Percentiles rank a stretch among this genome's conserved stretches.
Conservation (phyloP, 306 rosid genomes). For the Castanea mollissima region DNA sequence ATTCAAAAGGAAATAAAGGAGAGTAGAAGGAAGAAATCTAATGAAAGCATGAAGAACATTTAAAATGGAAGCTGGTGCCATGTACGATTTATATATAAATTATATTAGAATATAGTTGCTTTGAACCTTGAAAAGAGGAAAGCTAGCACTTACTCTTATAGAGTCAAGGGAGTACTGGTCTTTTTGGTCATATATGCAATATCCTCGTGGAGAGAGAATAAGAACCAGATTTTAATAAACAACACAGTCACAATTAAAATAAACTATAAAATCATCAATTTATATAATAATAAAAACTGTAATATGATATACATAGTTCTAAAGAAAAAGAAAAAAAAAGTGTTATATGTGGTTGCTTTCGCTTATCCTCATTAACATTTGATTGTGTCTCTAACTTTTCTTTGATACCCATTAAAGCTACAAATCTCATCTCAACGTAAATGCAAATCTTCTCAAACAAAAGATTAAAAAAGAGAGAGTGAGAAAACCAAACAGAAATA, state of each 20-base stretch:
- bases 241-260: background rate
- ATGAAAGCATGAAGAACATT: slow-evolving; percentile 5
- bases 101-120: slow-evolving; percentile 8
- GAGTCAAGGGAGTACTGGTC: slow-evolving; percentile 16
- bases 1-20: background rate
- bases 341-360: slow-evolving; percentile 27
- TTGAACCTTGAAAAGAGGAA: slow-evolving; percentile 27
- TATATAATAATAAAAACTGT: background rate
- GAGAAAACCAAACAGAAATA: slow-evolving; percentile 41
- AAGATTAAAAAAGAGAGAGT: slow-evolving; percentile 36
- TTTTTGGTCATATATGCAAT: slow-evolving; percentile 34
- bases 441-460: slow-evolving; percentile 16
- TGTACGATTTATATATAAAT: background rate
- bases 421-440: slow-evolving; percentile 18
- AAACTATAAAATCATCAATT: background rate
- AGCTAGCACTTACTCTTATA: slow-evolving; percentile 13
- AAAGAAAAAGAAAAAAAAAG: slow-evolving; percentile 34
- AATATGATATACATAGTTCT: background rate
- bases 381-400: slow-evolving; percentile 46
- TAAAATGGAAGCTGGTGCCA: slow-evolving; percentile 16
- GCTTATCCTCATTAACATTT: slow-evolving; percentile 30
- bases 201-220: slow-evolving; percentile 35
- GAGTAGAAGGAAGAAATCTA: slow-evolving; percentile 6
- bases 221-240: slow-evolving; percentile 18
- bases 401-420: slow-evolving; percentile 36